A percentile compares a stretch with the other conserved stretches of the same genome.
These are phyloP conservation scores for Fonsecaea erecta DNA, from an alignment of 2,329 filamentous ascomycete species.

Conservation along the genomic window DNA sequence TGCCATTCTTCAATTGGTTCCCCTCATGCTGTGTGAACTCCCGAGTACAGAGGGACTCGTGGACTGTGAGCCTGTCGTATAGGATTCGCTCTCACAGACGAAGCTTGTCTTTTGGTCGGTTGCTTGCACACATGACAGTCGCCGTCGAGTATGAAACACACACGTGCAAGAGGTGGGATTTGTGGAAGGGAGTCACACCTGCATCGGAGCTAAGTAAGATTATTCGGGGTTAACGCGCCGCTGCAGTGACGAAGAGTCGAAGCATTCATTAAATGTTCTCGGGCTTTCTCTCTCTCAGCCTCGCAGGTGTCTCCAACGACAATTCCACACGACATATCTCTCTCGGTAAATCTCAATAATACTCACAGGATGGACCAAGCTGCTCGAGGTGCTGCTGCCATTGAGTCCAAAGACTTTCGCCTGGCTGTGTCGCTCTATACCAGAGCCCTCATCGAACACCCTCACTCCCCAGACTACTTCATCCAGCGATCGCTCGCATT, in stretches of 20 bases:
- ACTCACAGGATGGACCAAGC: conserved; percentile 55
- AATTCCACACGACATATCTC: neutral
- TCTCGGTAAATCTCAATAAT: neutral
- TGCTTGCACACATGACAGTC: neutral
- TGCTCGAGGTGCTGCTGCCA: conserved; percentile 63
- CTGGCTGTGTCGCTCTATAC: conserved; percentile 72
- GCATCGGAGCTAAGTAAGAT: conserved; percentile 5
- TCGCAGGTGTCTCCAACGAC: neutral
- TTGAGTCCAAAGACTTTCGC: conserved; percentile 66
- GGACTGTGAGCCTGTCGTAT: neutral
- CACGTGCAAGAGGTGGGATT: neutral
- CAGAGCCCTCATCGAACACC: conserved; percentile 64
- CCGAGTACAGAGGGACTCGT: neutral
- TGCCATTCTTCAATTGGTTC: conserved; percentile 1
- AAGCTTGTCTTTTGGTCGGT: neutral
- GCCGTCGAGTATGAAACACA: neutral
- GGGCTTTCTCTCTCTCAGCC: neutral
- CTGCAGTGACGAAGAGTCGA: neutral
- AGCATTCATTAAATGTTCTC: too few relatives aligned
- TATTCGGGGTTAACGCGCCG: neutral
- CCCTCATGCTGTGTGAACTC: neutral
- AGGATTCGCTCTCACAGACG: neutral
- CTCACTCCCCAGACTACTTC: conserved; percentile 75
- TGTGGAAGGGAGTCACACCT: neutral
- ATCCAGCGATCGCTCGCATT: conserved; percentile 81